Evolutionary conservation across 768 basidiomycete genomes (phyloP).

Genomic region (Pulveroboletus ravenelii): DNA sequence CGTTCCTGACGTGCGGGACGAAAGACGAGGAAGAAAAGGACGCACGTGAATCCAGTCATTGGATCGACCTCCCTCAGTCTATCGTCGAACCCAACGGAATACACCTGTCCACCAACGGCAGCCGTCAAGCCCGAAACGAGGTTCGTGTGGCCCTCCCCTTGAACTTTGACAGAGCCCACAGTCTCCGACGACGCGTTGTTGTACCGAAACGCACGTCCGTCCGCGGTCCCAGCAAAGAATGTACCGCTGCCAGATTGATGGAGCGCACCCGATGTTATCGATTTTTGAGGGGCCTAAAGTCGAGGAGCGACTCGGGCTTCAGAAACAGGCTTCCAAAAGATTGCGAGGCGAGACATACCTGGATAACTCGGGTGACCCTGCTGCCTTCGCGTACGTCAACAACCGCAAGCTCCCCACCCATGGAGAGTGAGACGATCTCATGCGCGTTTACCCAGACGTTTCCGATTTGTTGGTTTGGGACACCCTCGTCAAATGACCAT

Average conservation of each 20-base stretch:
- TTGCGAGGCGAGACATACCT: conserved; percentile 39
- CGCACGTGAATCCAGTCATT: conserved; percentile 26
- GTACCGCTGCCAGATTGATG: conserved; percentile 39
- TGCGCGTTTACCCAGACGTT: conserved; percentile 74
- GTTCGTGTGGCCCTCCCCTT: conserved; percentile 67
- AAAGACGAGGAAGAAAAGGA: conserved; percentile 2
- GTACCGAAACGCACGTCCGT: conserved; percentile 71
- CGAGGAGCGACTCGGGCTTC: neutral
- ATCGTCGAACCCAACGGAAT: conserved; percentile 81
- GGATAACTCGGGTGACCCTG: conserved; percentile 56
- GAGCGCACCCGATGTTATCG: conserved; percentile 62
- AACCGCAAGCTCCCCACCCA: conserved; percentile 76
- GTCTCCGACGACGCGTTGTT: conserved; percentile 31
- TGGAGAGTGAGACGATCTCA: conserved; percentile 76
- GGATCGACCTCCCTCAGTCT: conserved; percentile 59
- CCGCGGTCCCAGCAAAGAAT: conserved; percentile 76
- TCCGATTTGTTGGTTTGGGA: conserved; percentile 82
- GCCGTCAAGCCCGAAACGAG: conserved; percentile 60
- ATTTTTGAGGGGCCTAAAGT: conserved; percentile 70
- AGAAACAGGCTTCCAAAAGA: neutral
- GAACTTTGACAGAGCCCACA: conserved; percentile 35
- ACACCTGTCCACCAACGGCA: conserved; percentile 46
- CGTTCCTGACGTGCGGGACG: no score
- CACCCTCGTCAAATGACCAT: conserved; percentile 71
- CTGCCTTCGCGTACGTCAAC: conserved; percentile 66